A percentile compares a stretch with the other conserved stretches of the same genome.
Conservation (phyloP, 2,329 filamentous ascomycete species). For the Cladobotryum protrusum region DNA sequence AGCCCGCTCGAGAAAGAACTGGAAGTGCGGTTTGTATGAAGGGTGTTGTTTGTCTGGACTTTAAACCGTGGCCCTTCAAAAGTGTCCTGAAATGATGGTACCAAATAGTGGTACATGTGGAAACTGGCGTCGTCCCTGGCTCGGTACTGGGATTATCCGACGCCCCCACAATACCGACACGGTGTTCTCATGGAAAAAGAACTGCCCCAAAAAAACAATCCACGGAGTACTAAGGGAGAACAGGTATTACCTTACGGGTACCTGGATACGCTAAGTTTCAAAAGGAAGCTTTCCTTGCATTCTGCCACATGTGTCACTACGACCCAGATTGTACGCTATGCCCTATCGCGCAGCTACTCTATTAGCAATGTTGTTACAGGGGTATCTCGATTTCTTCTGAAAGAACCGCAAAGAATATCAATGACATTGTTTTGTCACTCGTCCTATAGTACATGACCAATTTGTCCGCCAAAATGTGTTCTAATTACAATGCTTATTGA, state of each 20-base stretch:
- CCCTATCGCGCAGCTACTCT: too few relatives aligned
- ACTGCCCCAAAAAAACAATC: not conserved
- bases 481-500: not conserved
- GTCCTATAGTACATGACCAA: too few relatives aligned
- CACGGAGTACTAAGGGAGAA: too few relatives aligned
- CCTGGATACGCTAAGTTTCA: not conserved
- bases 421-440: too few relatives aligned
- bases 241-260: not conserved
- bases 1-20: slow-evolving; percentile 22
- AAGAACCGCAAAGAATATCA: too few relatives aligned
- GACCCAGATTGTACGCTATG: too few relatives aligned
- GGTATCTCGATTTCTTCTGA: too few relatives aligned
- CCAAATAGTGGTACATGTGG: not conserved
- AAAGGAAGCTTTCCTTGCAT: too few relatives aligned
- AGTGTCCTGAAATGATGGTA: slow-evolving; percentile 8
- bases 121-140: slow-evolving; percentile 9
- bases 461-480: slow-evolving; percentile 1
- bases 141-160: slow-evolving; percentile 31
- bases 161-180: slow-evolving; percentile 24
- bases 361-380: too few relatives aligned
- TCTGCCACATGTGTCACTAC: too few relatives aligned
- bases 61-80: slow-evolving; percentile 7
- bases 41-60: slow-evolving; percentile 4
- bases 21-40: slow-evolving; percentile 6
- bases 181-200: slow-evolving; percentile 25